Conservation (phyloP, 2,329 filamentous ascomycete species). For the Plectosphaerella sp. region DNA sequence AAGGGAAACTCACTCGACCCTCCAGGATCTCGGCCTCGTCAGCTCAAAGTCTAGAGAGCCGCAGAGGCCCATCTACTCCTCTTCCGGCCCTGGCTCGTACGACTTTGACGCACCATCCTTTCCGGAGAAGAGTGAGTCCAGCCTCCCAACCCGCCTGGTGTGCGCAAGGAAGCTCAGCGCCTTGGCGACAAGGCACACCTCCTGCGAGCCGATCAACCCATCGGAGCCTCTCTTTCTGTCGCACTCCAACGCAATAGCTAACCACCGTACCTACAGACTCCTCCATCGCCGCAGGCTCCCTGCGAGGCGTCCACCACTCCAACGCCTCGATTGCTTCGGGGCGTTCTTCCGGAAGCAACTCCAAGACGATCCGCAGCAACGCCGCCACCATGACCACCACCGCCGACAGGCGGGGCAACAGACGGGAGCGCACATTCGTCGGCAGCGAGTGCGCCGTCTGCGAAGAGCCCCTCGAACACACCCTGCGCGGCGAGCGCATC, state of each 20-base stretch:
- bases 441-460: slow-evolving; percentile 94
- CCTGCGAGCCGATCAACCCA: background rate
- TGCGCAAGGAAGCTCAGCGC: too few species aligned
- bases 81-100: slow-evolving; percentile 8
- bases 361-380: slow-evolving; percentile 26
- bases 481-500: slow-evolving; percentile 86
- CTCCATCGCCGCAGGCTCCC: slow-evolving; percentile 20
- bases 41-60: slow-evolving; percentile 9
- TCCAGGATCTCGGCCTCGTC: slow-evolving; percentile 11
- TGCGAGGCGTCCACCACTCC: slow-evolving; percentile 21
- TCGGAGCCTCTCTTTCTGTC: background rate
- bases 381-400: slow-evolving; percentile 34
- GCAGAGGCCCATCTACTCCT: slow-evolving; percentile 9
- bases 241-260: background rate
- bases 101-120: slow-evolving; percentile 25
- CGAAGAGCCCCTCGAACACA: slow-evolving; percentile 95
- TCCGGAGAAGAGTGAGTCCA: slow-evolving; percentile 35
- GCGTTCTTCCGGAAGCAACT: slow-evolving; percentile 25
- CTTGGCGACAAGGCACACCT: too few species aligned
- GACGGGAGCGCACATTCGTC: slow-evolving; percentile 91
- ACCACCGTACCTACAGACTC: slow-evolving; percentile 14
- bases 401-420: slow-evolving; percentile 59
- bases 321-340: slow-evolving; percentile 27
- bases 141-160: background rate
- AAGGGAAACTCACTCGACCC: background rate